Evolutionary conservation across 148 eudicot genomes (phyloP).

Genomic region (Rhododendron kiyosumense): DNA sequence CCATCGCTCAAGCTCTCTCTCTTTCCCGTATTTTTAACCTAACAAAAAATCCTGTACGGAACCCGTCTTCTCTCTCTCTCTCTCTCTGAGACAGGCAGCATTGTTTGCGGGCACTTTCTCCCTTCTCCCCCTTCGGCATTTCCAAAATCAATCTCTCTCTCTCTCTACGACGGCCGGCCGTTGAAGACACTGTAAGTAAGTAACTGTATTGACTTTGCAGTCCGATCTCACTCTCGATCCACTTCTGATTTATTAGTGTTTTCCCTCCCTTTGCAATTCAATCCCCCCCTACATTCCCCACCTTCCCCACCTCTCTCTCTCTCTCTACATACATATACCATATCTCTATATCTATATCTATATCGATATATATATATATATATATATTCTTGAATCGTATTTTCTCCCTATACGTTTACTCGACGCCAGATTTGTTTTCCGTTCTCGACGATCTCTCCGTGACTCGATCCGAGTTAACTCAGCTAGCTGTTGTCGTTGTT

Average conservation of each 20-base stretch:
- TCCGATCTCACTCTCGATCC: conserved; percentile 19
- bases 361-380: no score
- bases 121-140: conserved; percentile 2
- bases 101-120: conserved; percentile 1
- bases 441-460: background rate
- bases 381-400: background rate
- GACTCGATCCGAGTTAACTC: conserved; percentile 12
- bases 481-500: background rate
- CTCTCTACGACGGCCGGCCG: conserved; percentile 10
- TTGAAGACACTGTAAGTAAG: background rate
- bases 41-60: background rate
- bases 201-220: background rate
- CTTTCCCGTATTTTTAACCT: background rate
- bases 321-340: no score
- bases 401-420: background rate
- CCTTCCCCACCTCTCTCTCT: background rate
- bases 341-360: no score
- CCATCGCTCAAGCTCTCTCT: background rate
- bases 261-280: background rate
- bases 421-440: conserved; percentile 6
- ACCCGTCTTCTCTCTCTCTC: background rate
- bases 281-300: background rate
- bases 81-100: background rate
- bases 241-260: conserved; percentile 1
- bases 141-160: background rate